Evolutionary conservation across 768 basidiomycete species (phyloP).

Genomic region (Kwoniella dejecticola): DNA sequence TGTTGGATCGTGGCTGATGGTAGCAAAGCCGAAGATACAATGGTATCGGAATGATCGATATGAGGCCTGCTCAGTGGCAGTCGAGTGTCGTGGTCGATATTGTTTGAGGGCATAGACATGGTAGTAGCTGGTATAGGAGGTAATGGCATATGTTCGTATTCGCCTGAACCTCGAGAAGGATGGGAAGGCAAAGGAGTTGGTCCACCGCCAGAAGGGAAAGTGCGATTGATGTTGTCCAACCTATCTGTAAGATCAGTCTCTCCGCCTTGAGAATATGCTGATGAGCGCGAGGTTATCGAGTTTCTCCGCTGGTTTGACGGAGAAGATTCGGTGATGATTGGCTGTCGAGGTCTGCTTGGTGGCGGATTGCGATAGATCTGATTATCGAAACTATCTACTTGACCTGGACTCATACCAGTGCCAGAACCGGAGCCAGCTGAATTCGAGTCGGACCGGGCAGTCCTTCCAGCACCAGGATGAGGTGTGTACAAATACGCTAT

Average conservation of each 20-base stretch:
- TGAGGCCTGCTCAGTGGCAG: background rate
- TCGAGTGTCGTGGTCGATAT: background rate
- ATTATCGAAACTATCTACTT: background rate
- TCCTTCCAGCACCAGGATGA: background rate
- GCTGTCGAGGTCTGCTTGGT: background rate
- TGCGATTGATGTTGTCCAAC: background rate
- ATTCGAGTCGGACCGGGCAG: background rate
- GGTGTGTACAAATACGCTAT: slow-evolving; percentile 8
- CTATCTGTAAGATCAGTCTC: background rate
- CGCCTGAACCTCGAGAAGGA: slow-evolving; percentile 3
- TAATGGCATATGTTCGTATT: slow-evolving; percentile 11
- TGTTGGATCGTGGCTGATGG: background rate
- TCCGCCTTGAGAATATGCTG: slow-evolving; percentile 4
- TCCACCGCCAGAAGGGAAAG: background rate
- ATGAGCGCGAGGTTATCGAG: background rate
- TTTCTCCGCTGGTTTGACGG: background rate
- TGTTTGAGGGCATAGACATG: background rate
- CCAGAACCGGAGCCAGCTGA: background rate
- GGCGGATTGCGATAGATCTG: slow-evolving; percentile 1
- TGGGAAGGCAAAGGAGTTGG: slow-evolving; percentile 4
- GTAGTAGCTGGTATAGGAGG: background rate
- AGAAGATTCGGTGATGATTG: background rate
- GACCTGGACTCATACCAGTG: background rate
- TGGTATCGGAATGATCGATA: background rate
- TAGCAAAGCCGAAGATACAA: background rate